These are phyloP conservation scores for Echeveria elegans DNA, from an alignment of 164 flowering plant genomes.

Conservation along the genomic window DNA sequence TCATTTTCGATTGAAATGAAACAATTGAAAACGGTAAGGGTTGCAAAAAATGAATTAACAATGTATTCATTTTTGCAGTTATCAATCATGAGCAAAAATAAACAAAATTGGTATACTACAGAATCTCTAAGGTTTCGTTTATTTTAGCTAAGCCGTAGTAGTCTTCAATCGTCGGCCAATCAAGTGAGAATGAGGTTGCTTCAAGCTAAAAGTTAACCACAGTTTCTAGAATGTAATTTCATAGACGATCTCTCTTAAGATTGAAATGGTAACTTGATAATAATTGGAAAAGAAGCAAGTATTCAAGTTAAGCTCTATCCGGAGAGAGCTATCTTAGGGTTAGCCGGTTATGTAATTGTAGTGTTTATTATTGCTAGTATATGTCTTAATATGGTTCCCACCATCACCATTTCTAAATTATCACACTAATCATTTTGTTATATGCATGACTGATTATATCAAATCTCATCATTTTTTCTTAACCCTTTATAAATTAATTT, in stretches of 20 bases:
- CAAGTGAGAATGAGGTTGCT: background rate
- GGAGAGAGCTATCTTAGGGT: background rate
- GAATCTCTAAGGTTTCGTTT: background rate
- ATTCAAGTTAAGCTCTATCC: background rate
- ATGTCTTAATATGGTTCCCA: slow-evolving; percentile 1
- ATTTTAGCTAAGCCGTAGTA: background rate
- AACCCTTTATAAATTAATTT: background rate
- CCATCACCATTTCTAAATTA: slow-evolving; percentile 5
- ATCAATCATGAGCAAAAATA: background rate
- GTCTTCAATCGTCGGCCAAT: background rate
- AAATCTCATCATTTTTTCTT: background rate
- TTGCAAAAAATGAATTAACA: too few species aligned
- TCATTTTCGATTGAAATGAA: too few species aligned
- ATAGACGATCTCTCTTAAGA: background rate
- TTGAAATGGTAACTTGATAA: background rate
- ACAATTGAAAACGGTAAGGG: too few species aligned
- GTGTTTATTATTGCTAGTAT: background rate
- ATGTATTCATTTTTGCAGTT: too few species aligned
- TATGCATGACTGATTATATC: slow-evolving; percentile 1
- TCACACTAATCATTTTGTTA: background rate
- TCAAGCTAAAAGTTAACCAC: background rate
- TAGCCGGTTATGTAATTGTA: background rate
- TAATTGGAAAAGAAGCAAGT: slow-evolving; percentile 1
- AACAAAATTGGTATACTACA: background rate
- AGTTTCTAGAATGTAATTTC: background rate